Conservation (phyloP, 306 rosid genomes). For the Rubus parviflorus region DNA sequence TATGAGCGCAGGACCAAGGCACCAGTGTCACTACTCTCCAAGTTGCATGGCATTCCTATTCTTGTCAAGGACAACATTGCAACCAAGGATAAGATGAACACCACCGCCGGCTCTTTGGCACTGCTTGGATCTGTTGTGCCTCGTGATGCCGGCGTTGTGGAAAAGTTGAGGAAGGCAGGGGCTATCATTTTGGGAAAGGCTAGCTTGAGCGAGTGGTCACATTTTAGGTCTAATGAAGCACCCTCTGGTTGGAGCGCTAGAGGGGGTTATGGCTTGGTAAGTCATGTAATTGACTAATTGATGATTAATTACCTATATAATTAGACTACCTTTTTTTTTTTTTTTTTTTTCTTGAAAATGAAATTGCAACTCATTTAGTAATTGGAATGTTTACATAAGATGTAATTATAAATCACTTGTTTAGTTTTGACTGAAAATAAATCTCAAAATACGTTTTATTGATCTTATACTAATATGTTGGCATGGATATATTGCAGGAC, state of each 20-base stretch:
- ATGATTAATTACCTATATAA: not conserved
- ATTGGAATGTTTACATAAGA: too few species aligned
- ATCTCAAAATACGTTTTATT: not conserved
- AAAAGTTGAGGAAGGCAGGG: conserved; percentile 49
- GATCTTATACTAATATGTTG: not conserved
- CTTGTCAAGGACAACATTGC: conserved; percentile 60
- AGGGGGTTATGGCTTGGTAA: conserved; percentile 51
- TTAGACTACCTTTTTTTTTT: too few species aligned
- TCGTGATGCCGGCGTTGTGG: conserved; percentile 59
- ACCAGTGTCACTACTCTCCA: not conserved
- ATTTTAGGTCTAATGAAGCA: conserved; percentile 25
- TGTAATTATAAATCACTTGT: too few species aligned
- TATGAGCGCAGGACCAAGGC: conserved; percentile 31
- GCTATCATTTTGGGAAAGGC: conserved; percentile 67
- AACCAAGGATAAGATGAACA: conserved; percentile 54
- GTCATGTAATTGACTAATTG: not conserved
- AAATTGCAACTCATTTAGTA: too few species aligned
- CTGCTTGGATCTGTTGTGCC: conserved; percentile 56
- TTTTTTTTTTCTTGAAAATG: too few species aligned
- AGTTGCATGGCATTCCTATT: conserved; percentile 63
- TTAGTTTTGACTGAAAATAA: not conserved
- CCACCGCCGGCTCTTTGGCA: conserved; percentile 61
- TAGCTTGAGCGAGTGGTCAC: conserved; percentile 52
- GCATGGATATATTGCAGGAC: not conserved
- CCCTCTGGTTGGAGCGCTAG: conserved; percentile 57